A percentile compares a stretch with the other conserved stretches of the same genome.
Evolutionary conservation across 31 red algal species (phyloP).

Genomic region (Odonthalia washingtoniensis): DNA sequence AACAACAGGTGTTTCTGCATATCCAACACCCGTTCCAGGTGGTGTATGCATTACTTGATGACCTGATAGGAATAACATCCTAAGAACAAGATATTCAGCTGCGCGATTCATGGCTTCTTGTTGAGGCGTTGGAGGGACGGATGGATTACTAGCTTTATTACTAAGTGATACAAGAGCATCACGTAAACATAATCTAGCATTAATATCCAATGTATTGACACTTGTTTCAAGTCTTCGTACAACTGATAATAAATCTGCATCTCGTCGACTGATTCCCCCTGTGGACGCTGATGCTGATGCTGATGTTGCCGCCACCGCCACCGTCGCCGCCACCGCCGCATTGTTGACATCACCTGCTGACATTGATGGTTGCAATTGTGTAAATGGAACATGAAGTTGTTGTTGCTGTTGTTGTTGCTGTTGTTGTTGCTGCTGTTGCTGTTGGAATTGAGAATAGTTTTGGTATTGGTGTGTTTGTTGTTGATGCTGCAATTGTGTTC

Average conservation of each 20-base stretch:
- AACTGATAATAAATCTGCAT: constrained; percentile 51
- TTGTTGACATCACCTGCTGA: constrained; percentile 26
- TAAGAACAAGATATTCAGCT: constrained; percentile 75
- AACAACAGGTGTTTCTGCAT: background rate
- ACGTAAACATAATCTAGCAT: constrained; percentile 62
- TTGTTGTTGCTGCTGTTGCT: constrained; percentile 40
- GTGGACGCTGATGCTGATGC: constrained; percentile 52
- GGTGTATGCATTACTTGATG: constrained; percentile 68
- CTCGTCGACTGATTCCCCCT: constrained; percentile 28
- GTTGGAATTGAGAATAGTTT: constrained; percentile 8
- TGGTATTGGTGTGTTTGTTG: constrained; percentile 15
- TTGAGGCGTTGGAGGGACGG: constrained; percentile 63
- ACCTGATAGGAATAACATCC: constrained; percentile 82
- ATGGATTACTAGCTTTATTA: constrained; percentile 70
- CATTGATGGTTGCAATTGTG: constrained; percentile 15
- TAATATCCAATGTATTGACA: constrained; percentile 57
- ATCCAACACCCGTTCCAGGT: constrained; percentile 41
- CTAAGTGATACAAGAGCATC: constrained; percentile 69
- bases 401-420: constrained; percentile 46
- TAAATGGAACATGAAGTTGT: constrained; percentile 8
- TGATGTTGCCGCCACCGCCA: constrained; percentile 34
- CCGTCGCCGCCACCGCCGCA: constrained; percentile 45
- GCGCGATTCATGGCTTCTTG: constrained; percentile 81
- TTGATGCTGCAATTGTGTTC: background rate
- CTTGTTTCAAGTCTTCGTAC: constrained; percentile 54